phyloP scores from a whole-genome alignment of 495 filamentous ascomycete genomes.

The Penicillium desertorum region DNA sequence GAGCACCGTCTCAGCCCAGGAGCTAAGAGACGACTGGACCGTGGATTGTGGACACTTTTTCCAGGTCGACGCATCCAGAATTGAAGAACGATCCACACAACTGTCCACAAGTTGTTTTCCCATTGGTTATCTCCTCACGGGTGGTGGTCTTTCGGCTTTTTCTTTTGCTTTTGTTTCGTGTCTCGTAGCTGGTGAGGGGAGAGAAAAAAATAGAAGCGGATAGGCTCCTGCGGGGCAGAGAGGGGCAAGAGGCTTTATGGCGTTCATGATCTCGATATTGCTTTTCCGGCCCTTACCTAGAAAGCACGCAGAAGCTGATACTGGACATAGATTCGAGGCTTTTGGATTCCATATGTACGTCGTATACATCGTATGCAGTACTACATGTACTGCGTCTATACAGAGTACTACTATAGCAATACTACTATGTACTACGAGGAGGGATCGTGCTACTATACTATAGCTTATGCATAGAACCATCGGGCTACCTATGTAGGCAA shows the following conservation, averaged over 20 bases:
- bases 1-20: constrained; percentile 4
- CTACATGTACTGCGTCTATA: not conserved
- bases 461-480: no score
- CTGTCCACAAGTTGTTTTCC: constrained; percentile 14
- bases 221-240: constrained; percentile 23
- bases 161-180: not conserved
- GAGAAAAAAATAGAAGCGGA: constrained; percentile 28
- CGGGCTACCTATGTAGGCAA: no score
- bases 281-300: not conserved
- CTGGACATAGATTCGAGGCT: constrained; percentile 5
- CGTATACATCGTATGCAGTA: not conserved
- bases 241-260: constrained; percentile 13
- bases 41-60: constrained; percentile 19
- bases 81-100: constrained; percentile 17
- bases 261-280: constrained; percentile 14
- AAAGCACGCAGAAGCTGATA: constrained; percentile 1
- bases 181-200: not conserved
- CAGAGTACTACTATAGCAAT: not conserved
- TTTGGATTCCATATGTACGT: not conserved
- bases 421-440: not conserved
- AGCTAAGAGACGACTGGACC: constrained; percentile 4
- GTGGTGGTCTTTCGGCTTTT: constrained; percentile 10
- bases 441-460: not conserved
- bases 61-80: constrained; percentile 21
- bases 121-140: constrained; percentile 15